Evolutionary conservation across 257 asterid species (phyloP), one percentile per base, ranked within the genome.

Genomic region (Echium plantagineum): DNA sequence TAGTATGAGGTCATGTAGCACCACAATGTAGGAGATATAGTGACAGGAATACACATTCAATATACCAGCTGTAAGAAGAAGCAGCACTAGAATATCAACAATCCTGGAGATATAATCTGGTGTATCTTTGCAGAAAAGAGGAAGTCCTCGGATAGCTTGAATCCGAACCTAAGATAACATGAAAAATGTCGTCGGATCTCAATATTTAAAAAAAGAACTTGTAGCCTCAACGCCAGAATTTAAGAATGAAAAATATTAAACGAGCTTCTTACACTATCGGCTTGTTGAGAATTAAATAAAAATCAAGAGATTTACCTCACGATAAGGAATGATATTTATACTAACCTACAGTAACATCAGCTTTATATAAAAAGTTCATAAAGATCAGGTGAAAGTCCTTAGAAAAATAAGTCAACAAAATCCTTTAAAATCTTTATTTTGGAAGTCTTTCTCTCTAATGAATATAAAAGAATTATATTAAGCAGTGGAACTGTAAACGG

Each of bases 61-160:
- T 63, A 72, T 82, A 90, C 96, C 97, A 66, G 97, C 97, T 15
- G 97, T 83, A 70, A 90, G 86, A 70, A 90, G 86, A 65, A 90
- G 96, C 66, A 86, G 97, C n/a, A 81, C 96, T 52, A 90, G 97
- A 75, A 90, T 90, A 74, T 90, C 96, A 60, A 86, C 97, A 69
- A 86, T 86, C 74, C 86, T 86, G 6, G 95, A 90, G 64, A 90
- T 94, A 78, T 86, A 81, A 68, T 86, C 96, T 2, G 97, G 97
- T 67, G 97, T 90, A 66, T 90, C 97, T 86, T 86, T 90, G 85
- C 97, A 90, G 80, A 90, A 90, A 60, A 90, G 94, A 52, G 97
- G 96, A 64, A 90, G 96, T 58, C 97, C 96, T 18, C 97, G 94
- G 57, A 86, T 90, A 19, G 97, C 97, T 79, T 90, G 97, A 72